phyloP scores from a whole-genome alignment of 208 protist species.

The Leptomonas pyrrhocoris region DNA sequence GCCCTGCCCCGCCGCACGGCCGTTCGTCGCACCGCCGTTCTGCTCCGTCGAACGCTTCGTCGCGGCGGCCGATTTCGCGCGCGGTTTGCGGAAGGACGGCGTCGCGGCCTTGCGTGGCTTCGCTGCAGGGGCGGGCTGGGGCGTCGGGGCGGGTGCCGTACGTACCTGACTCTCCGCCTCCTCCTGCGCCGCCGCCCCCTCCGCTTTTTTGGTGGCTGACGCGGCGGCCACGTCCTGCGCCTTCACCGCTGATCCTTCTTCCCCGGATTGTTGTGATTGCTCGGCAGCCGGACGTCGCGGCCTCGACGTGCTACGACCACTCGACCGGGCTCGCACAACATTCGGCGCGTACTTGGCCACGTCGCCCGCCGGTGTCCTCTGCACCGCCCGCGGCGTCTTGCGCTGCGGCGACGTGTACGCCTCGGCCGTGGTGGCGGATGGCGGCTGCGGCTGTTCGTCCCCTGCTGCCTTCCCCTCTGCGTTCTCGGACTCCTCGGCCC shows the following conservation, averaged over 20 bases:
- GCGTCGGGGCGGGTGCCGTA: slow-evolving; percentile 9
- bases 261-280: background rate
- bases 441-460: background rate
- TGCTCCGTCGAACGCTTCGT: background rate
- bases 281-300: background rate
- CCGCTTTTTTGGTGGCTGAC: background rate
- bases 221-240: slow-evolving; percentile 1
- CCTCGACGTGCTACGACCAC: background rate
- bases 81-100: background rate
- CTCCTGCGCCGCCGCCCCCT: background rate
- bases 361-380: background rate
- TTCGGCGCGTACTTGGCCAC: slow-evolving; percentile 18
- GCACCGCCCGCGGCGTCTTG: slow-evolving; percentile 7
- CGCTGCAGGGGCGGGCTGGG: slow-evolving; percentile 6
- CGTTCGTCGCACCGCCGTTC: slow-evolving; percentile 4
- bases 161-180: slow-evolving; percentile 18
- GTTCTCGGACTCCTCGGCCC: background rate
- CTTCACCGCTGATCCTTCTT: slow-evolving; percentile 5
- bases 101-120: background rate
- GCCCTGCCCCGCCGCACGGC: background rate
- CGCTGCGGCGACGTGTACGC: background rate
- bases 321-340: slow-evolving; percentile 16
- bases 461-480: background rate
- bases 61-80: background rate
- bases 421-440: background rate